Percentiles rank a stretch among this genome's conserved stretches.
phyloP scores from a whole-genome alignment of 192 early-diverging fungal species.

The Umbelopsis ramanniana region DNA sequence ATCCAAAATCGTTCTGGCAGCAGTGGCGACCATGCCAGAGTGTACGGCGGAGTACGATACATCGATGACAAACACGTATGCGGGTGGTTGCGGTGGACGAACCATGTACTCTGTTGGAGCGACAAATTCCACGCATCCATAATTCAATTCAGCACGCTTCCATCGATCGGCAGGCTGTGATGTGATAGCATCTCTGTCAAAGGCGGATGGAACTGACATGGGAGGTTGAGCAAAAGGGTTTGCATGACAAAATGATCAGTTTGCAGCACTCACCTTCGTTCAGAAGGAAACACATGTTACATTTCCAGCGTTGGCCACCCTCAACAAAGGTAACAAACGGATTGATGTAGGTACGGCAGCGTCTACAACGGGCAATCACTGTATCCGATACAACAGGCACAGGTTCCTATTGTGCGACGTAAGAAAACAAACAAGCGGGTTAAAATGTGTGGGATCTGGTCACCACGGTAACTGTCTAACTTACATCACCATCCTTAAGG shows the following conservation, averaged over 20 bases:
- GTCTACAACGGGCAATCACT: conserved; percentile 90
- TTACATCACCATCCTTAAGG: conserved; percentile 73
- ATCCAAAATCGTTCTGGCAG: conserved; percentile 79
- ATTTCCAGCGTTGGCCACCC: conserved; percentile 95
- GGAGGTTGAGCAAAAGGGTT: neutral
- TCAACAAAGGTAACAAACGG: conserved; percentile 96
- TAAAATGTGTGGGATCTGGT: neutral
- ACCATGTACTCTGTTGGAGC: conserved; percentile 98
- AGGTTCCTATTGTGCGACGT: conserved; percentile 50
- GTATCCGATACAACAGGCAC: conserved; percentile 90
- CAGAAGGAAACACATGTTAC: conserved; percentile 90
- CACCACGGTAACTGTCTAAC: neutral
- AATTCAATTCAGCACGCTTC: conserved; percentile 87
- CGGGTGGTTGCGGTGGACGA: conserved; percentile 95
- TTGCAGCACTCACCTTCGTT: conserved; percentile 73
- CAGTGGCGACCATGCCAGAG: conserved; percentile 80
- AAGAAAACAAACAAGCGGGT: neutral
- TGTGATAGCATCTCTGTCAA: conserved; percentile 80
- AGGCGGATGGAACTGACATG: conserved; percentile 66
- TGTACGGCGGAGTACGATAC: conserved; percentile 91
- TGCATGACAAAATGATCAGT: neutral
- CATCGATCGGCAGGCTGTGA: conserved; percentile 83
- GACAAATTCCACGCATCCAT: conserved; percentile 91
- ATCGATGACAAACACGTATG: conserved; percentile 93
- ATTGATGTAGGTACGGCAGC: conserved; percentile 96